phyloP scores from a whole-genome alignment of 495 filamentous ascomycete genomes.

The Pseudomonodictys pantanalensis region DNA sequence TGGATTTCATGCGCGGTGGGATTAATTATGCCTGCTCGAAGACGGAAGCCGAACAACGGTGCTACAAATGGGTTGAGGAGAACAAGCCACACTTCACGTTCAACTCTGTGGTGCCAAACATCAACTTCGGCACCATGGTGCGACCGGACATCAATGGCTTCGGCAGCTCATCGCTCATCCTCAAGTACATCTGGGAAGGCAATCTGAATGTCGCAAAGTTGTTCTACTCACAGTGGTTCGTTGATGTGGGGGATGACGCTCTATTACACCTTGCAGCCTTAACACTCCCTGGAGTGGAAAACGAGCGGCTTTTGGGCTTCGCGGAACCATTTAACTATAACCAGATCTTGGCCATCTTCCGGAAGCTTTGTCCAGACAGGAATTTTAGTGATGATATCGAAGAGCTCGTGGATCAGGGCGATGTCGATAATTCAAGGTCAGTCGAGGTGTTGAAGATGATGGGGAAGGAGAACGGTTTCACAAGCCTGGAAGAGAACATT shows the following conservation, averaged over 20 bases:
- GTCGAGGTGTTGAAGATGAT: constrained; percentile 16
- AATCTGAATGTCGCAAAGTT: background rate
- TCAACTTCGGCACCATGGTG: constrained; percentile 33
- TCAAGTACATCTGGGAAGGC: constrained; percentile 13
- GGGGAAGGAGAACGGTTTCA: constrained; percentile 7
- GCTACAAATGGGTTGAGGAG: constrained; percentile 53
- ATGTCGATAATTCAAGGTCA: background rate
- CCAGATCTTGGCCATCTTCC: constrained; percentile 15
- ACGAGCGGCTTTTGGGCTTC: constrained; percentile 27
- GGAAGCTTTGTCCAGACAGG: constrained; percentile 8
- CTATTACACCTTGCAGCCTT: constrained; percentile 27
- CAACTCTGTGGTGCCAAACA: constrained; percentile 49
- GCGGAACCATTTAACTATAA: constrained; percentile 10
- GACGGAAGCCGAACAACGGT: constrained; percentile 48
- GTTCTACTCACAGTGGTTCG: constrained; percentile 18
- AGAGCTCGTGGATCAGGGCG: constrained; percentile 8
- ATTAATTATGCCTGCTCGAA: constrained; percentile 42
- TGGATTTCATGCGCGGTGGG: constrained; percentile 48
- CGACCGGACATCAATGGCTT: constrained; percentile 9
- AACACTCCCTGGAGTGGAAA: constrained; percentile 4
- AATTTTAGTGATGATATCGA: constrained; percentile 12
- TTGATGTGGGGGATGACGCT: constrained; percentile 19
- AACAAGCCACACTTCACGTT: constrained; percentile 49
- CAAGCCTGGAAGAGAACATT: constrained; percentile 6
- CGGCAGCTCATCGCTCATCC: background rate